phyloP scores from a whole-genome alignment of 2,329 filamentous ascomycete species.

The Microsporum ferrugineum region DNA sequence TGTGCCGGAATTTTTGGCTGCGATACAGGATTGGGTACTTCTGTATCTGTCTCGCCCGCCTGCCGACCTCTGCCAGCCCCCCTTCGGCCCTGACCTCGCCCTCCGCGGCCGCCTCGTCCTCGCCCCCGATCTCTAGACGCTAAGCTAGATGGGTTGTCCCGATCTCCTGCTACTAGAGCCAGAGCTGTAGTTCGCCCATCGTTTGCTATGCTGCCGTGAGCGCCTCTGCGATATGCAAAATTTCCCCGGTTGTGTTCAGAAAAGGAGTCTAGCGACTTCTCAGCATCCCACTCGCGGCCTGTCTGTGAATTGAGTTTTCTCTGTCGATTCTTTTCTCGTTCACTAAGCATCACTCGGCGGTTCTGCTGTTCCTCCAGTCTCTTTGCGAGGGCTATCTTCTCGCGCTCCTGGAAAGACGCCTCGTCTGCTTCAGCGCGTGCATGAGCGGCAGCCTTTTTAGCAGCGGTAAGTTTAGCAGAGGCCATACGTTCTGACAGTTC shows the following conservation, averaged over 20 bases:
- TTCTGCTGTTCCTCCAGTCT: constrained; percentile 42
- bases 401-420: constrained; percentile 52
- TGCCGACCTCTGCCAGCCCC: constrained; percentile 7
- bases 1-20: not conserved
- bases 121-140: not conserved
- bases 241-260: constrained; percentile 24
- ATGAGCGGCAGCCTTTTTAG: constrained; percentile 48
- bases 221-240: constrained; percentile 39
- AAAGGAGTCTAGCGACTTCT: constrained; percentile 49
- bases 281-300: constrained; percentile 52
- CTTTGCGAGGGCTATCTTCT: constrained; percentile 46
- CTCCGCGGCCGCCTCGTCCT: constrained; percentile 1
- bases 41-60: not conserved
- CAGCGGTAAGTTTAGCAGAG: constrained; percentile 51
- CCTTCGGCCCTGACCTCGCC: constrained; percentile 24
- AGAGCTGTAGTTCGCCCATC: constrained; percentile 19
- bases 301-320: constrained; percentile 48
- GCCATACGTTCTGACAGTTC: constrained; percentile 52
- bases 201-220: constrained; percentile 41
- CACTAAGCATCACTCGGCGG: constrained; percentile 49
- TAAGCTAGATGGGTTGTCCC: not conserved
- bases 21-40: not conserved
- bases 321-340: constrained; percentile 49
- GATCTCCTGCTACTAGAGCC: not conserved
- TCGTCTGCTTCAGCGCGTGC: constrained; percentile 57